Evolutionary conservation across 208 protist species (phyloP).

Genomic region (Entamoeba nuttalli): DNA sequence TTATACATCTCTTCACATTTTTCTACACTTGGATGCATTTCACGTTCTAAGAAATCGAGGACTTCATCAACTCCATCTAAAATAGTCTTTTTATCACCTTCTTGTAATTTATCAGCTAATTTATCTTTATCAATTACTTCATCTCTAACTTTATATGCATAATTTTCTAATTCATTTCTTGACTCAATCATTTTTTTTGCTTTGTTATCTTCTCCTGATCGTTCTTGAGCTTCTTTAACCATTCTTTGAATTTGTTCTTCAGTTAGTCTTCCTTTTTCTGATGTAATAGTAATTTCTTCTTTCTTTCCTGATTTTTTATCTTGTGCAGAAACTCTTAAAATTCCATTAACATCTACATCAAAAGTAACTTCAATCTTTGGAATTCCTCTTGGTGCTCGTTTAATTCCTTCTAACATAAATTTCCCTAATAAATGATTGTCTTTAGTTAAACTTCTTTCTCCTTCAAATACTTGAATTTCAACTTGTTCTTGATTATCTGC

Average conservation of each 20-base stretch:
- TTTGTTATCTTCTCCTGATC: conserved; percentile 13
- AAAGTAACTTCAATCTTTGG: conserved; percentile 77
- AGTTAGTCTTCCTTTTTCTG: conserved; percentile 72
- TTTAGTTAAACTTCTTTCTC: conserved; percentile 86
- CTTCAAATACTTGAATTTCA: conserved; percentile 83
- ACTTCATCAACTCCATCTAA: conserved; percentile 11
- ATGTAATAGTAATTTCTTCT: conserved; percentile 87
- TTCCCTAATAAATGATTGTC: conserved; percentile 85
- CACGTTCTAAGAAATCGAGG: conserved; percentile 13
- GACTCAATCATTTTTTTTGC: neutral
- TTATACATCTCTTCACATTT: conserved; percentile 8
- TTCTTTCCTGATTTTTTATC: conserved; percentile 51
- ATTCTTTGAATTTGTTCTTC: conserved; percentile 77
- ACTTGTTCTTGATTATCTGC: conserved; percentile 67
- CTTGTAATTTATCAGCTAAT: neutral
- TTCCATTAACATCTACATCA: conserved; percentile 83
- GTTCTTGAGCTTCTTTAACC: conserved; percentile 41
- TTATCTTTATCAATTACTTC: neutral
- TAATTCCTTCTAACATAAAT: conserved; percentile 85
- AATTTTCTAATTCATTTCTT: conserved; percentile 11
- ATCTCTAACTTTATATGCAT: neutral
- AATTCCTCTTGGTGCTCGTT: conserved; percentile 40
- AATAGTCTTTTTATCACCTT: conserved; percentile 12
- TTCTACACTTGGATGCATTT: neutral
- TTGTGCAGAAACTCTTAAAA: conserved; percentile 77